phyloP scores from a whole-genome alignment of 257 asterid species.

The Eucommia ulmoides region DNA sequence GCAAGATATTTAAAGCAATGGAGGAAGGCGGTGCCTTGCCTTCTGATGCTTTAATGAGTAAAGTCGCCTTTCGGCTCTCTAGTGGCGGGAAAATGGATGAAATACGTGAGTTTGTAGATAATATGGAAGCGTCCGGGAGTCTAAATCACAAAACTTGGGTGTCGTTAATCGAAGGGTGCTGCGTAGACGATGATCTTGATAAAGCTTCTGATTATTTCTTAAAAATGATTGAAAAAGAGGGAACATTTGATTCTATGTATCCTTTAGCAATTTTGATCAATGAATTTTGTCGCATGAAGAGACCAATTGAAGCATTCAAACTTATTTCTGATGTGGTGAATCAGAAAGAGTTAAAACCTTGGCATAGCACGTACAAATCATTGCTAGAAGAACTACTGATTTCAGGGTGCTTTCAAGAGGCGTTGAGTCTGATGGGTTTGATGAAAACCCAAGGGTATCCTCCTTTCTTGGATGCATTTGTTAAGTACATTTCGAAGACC shows the following conservation, averaged over 20 bases:
- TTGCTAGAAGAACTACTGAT: conserved; percentile 45
- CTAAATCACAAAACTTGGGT: conserved; percentile 31
- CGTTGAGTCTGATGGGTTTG: conserved; percentile 43
- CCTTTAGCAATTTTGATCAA: conserved; percentile 39
- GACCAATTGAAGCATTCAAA: conserved; percentile 38
- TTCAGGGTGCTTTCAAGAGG: conserved; percentile 37
- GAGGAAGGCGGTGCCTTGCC: conserved; percentile 48
- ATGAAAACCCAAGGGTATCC: conserved; percentile 66
- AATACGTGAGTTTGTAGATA: conserved; percentile 31
- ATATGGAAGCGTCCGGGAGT: conserved; percentile 15
- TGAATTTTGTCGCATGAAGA: conserved; percentile 39
- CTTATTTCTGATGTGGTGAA: conserved; percentile 42
- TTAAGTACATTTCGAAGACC: conserved; percentile 32
- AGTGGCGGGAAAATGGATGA: conserved; percentile 28
- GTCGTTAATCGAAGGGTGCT: conserved; percentile 56
- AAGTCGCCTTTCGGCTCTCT: conserved; percentile 52
- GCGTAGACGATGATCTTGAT: conserved; percentile 38
- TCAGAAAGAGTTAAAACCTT: conserved; percentile 32
- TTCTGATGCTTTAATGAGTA: conserved; percentile 21
- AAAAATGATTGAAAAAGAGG: conserved; percentile 42
- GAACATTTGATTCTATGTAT: conserved; percentile 24
- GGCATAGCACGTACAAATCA: conserved; percentile 46
- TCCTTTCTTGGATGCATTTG: conserved; percentile 45
- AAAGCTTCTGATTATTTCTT: conserved; percentile 39
- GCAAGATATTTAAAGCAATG: conserved; percentile 39